These are phyloP conservation scores for Suillus ampliporus DNA, from an alignment of 768 basidiomycete species.

Conservation along the genomic window DNA sequence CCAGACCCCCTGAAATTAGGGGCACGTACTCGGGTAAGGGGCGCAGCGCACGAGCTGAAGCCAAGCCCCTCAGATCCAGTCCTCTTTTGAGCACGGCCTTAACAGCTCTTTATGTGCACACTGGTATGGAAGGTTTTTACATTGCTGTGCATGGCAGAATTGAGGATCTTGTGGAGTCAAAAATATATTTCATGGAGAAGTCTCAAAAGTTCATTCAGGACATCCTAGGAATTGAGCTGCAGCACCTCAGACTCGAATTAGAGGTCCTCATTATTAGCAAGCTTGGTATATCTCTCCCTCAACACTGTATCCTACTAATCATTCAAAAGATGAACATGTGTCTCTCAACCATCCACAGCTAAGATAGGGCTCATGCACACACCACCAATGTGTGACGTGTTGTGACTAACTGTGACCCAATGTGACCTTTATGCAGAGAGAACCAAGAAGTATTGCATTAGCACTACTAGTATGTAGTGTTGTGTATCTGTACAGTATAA, in stretches of 20 bases:
- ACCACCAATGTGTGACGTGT: too few species aligned
- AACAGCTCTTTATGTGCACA: slow-evolving; percentile 4
- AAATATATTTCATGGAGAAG: slow-evolving; percentile 12
- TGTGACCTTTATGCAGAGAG: too few species aligned
- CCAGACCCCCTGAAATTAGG: too few species aligned
- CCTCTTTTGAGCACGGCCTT: too few species aligned
- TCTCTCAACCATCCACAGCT: not conserved
- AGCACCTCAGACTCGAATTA: slow-evolving; percentile 1
- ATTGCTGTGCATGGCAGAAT: slow-evolving; percentile 5
- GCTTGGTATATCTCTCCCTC: slow-evolving; percentile 4
- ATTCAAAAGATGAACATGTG: slow-evolving; percentile 1
- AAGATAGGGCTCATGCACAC: too few species aligned
- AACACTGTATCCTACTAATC: not conserved
- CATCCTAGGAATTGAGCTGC: slow-evolving; percentile 12
- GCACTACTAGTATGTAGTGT: too few species aligned
- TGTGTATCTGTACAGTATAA: too few species aligned
- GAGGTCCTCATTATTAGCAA: slow-evolving; percentile 10
- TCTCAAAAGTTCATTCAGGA: slow-evolving; percentile 9
- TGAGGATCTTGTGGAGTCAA: slow-evolving; percentile 10
- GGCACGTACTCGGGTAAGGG: too few species aligned
- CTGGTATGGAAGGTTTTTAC: slow-evolving; percentile 15
- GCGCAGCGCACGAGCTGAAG: too few species aligned
- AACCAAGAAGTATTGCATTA: too few species aligned
- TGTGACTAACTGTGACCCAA: too few species aligned
- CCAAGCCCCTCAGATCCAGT: too few species aligned